A percentile compares a stretch with the other conserved stretches of the same genome.
Evolutionary conservation across 257 asterid genomes (phyloP).

Genomic region (Scutellaria barbata): DNA sequence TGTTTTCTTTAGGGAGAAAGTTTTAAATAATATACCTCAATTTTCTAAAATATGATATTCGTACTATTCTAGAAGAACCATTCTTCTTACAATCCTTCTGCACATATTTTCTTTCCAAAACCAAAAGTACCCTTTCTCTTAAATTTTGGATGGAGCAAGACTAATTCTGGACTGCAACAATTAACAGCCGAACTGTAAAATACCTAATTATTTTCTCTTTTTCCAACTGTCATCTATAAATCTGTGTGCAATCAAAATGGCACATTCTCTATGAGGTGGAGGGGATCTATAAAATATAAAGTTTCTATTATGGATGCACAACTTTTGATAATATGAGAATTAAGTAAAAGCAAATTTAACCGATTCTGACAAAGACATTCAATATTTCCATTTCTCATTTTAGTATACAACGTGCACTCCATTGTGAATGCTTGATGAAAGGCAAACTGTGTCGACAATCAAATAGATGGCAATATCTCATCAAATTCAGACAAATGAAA

Average conservation of each 20-base stretch:
- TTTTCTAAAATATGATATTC: background rate
- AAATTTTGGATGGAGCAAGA: background rate
- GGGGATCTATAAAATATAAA: background rate
- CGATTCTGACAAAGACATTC: background rate
- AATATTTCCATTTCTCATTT: background rate
- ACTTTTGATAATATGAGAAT: conserved; percentile 1
- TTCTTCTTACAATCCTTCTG: background rate
- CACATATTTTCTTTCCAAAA: too few species aligned
- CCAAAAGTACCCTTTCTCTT: background rate
- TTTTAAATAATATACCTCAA: background rate
- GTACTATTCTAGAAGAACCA: background rate
- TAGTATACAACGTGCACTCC: background rate
- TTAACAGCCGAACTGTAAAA: background rate
- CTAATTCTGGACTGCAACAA: background rate
- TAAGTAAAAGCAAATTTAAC: background rate
- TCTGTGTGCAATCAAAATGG: background rate
- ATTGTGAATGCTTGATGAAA: background rate
- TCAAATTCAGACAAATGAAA: background rate
- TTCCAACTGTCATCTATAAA: background rate
- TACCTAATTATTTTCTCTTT: background rate
- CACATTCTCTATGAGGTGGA: background rate
- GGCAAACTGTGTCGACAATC: background rate
- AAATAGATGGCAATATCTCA: background rate
- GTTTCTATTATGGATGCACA: background rate
- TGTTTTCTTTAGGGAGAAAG: background rate